Evolutionary conservation across 1,284 basidiomycete species (phyloP).

Genomic region (Stygiomarasmius scandens): DNA sequence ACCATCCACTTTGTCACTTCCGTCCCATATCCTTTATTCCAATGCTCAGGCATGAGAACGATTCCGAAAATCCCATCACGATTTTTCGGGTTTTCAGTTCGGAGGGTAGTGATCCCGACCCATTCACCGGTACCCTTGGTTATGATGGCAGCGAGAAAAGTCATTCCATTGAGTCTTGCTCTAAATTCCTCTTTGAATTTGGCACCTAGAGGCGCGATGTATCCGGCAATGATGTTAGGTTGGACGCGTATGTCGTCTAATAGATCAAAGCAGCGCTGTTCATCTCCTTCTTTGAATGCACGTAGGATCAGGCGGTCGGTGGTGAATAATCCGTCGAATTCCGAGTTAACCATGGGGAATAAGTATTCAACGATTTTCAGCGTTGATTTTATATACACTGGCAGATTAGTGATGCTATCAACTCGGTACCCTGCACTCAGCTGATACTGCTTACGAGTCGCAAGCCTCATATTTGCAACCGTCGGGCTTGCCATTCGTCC

Average conservation of each 20-base stretch:
- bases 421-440: not conserved
- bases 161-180: conserved; percentile 29
- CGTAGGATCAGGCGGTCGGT: conserved; percentile 32
- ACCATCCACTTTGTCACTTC: conserved; percentile 34
- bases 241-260: conserved; percentile 38
- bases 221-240: conserved; percentile 29
- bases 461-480: not conserved
- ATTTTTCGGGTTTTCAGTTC: conserved; percentile 29
- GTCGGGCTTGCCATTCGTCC: conserved; percentile 9
- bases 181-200: conserved; percentile 29
- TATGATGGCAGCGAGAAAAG: conserved; percentile 35
- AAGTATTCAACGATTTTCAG: too few species aligned
- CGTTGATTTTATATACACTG: too few species aligned
- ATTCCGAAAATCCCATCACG: conserved; percentile 32
- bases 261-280: conserved; percentile 32
- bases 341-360: too few species aligned
- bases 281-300: conserved; percentile 34
- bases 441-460: not conserved
- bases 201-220: conserved; percentile 26
- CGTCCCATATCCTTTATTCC: conserved; percentile 34
- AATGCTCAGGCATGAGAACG: conserved; percentile 24
- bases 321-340: conserved; percentile 8
- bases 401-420: too few species aligned
- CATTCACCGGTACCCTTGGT: conserved; percentile 32
- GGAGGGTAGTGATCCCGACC: conserved; percentile 38